Evolutionary conservation across 2,329 filamentous ascomycete genomes (phyloP), one percentile per base, ranked within the genome.

Genomic region (Aspergillus hortae): DNA sequence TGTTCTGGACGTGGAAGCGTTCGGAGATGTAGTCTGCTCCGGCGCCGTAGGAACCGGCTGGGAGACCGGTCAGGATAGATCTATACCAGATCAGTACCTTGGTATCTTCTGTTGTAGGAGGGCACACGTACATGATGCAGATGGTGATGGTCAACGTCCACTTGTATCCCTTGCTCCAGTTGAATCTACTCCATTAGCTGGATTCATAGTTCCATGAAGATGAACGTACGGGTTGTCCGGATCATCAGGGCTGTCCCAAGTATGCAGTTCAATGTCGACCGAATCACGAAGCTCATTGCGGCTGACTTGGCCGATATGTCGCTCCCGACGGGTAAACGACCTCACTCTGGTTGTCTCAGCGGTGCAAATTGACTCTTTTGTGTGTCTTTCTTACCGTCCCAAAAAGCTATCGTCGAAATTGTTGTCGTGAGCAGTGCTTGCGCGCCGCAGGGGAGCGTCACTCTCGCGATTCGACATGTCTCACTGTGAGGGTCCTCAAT

Each of bases 121-220:
- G 19, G 32, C 9, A 11, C 10, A n/a, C 56, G 7, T 54, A 69
- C 67, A 77, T 75, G 56, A 74, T 72, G 44, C 73, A 76, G 4
- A 73, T 65, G 4, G 74, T 69, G 7, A 76, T 51, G 1, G 73
- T 75, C 23, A 73, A 59, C 14, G 67, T 58, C 70, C 73, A 76
- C 66, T 75, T 76, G 44, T 74, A 74, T 1, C 56, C 53, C 1
- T 51, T 54, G 17, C 65, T 61, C 70, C 73, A 77, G 53, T 77
- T 76, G 64, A 75, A 75, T 2, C 69, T 71, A 27, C 12, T 35
- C 11, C 2, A 11, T 17, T 9, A 11, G 45, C 14, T 48, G 19
- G n/a, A 6, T 21, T 15, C 3, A n/a, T 27, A 4, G 6, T 11
- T 2, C 14, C 4, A 12, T 23, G 14, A 38, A 44, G 7, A 10